Evolutionary conservation across 1,284 basidiomycete species (phyloP).

Genomic region (Golubevia pallescens): DNA sequence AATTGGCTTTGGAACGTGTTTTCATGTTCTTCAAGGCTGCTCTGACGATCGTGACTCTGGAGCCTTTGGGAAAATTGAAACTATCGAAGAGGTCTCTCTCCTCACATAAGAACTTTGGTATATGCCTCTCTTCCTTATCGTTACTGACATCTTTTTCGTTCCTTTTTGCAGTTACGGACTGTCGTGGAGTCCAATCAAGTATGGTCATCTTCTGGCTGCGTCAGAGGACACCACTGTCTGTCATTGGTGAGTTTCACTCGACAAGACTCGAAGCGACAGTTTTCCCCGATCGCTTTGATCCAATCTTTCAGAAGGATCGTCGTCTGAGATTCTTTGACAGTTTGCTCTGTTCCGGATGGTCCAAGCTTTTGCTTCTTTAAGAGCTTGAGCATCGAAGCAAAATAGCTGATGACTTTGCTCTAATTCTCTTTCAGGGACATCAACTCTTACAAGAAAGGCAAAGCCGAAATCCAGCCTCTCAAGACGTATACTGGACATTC

Average conservation of each 20-base stretch:
- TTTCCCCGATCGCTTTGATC: not conserved
- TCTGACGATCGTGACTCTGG: too few relatives aligned
- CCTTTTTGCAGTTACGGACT: constrained; percentile 77
- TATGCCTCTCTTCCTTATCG: constrained; percentile 6
- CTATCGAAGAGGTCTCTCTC: too few relatives aligned
- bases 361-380: too few relatives aligned
- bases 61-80: too few relatives aligned
- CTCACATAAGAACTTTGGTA: too few relatives aligned
- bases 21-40: too few relatives aligned
- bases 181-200: constrained; percentile 79
- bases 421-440: constrained; percentile 76
- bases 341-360: too few relatives aligned
- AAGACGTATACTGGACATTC: constrained; percentile 77
- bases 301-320: not conserved
- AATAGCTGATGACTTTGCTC: not conserved
- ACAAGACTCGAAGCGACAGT: too few relatives aligned
- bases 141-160: not conserved
- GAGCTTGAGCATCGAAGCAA: too few relatives aligned
- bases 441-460: constrained; percentile 83
- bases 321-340: too few relatives aligned
- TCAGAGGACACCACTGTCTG: constrained; percentile 96
- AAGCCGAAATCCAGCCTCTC: constrained; percentile 79
- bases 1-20: too few relatives aligned
- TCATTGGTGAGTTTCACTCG: constrained; percentile 76
- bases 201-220: constrained; percentile 89